Conservation (phyloP, 2,329 filamentous ascomycete genomes). For the Lithohypha guttulata region DNA sequence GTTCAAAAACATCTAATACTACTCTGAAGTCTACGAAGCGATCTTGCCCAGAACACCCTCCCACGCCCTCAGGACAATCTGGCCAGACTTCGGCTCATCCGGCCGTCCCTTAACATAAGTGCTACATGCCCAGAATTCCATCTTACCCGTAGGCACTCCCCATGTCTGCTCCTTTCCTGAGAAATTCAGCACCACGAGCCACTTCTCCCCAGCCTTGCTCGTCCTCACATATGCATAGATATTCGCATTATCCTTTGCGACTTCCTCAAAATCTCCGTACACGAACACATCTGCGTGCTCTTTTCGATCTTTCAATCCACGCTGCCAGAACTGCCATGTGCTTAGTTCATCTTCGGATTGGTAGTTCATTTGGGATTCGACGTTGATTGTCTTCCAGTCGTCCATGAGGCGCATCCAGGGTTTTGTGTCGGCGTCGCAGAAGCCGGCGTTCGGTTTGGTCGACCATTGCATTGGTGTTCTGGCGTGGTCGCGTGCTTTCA, state of each 20-base stretch:
- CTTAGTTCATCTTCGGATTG: constrained; percentile 13
- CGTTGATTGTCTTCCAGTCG: constrained; percentile 47
- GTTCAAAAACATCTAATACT: no score
- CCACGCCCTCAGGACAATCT: constrained; percentile 17
- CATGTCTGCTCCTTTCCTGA: constrained; percentile 20
- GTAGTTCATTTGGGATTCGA: constrained; percentile 41
- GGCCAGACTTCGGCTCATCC: constrained; percentile 14
- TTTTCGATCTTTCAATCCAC: constrained; percentile 18
- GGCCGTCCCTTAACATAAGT: constrained; percentile 16
- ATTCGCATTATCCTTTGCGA: constrained; percentile 8
- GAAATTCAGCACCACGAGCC: constrained; percentile 22
- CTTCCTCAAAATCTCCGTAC: constrained; percentile 21
- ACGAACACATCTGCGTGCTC: constrained; percentile 20
- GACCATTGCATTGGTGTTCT: constrained; percentile 24
- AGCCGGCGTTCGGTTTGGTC: constrained; percentile 17
- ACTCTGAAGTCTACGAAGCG: not conserved
- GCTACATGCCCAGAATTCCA: constrained; percentile 18
- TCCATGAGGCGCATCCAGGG: constrained; percentile 55
- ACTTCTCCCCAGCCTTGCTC: constrained; percentile 13
- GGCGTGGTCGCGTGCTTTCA: constrained; percentile 25
- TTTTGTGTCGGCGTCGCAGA: constrained; percentile 17
- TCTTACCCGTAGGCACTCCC: constrained; percentile 13
- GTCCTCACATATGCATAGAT: constrained; percentile 11
- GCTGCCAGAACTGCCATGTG: constrained; percentile 23
- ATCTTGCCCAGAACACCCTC: constrained; percentile 20